Base-by-base conservation (phyloP, 2,329 filamentous ascomycete species). In the Aspergillus tubingensis region DNA sequence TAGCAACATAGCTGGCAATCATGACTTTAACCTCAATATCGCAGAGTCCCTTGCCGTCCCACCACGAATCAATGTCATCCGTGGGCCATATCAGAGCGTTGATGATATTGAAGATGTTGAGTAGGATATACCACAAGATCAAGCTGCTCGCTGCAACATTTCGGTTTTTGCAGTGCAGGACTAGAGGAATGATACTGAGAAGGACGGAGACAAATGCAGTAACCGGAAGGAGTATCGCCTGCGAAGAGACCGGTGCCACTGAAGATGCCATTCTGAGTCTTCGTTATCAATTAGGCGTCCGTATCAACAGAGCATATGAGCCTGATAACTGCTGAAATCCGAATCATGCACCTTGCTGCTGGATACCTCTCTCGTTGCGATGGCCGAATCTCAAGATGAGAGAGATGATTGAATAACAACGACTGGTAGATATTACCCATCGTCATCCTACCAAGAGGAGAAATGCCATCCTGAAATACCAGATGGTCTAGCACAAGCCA, bases 61-160 rank as follows among this genome's bases (percentile, higher is more conserved):
- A 91, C 82, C 84, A 86, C 5, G 75, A 71, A 0, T 68, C 39
- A 11, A 83, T 67, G 64, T 88, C 77, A 64, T 88, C 85, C 7
- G 79, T 83, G 0, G 83, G 81, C 88, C 88, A 91, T 62, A 90
- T 81, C 53, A 88, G 71, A 1, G 86, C 79, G 68, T 91, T 90
- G 77, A 86, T 73, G 63, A 86, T 79, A 64, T 81, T 83, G 70
- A 84, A 80, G 56, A 87, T 58, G 67, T 88, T 88, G 60, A 82
- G 71, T n/a, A 86, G 59, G 23, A 83, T 73, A 56, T 84, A 75
- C 80, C 85, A 88, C 54, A 79, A 69, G 52, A 88, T 81, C 38
- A 90, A 77, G 30, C 80, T 82, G 17, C 81, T 80, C 6, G 86
- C 83, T 11, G 86, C 81, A 54, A 88, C 76, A 71, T 90, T 91